phyloP scores from a whole-genome alignment of 2,329 filamentous ascomycete species.

The Scolecobasidium constrictum region DNA sequence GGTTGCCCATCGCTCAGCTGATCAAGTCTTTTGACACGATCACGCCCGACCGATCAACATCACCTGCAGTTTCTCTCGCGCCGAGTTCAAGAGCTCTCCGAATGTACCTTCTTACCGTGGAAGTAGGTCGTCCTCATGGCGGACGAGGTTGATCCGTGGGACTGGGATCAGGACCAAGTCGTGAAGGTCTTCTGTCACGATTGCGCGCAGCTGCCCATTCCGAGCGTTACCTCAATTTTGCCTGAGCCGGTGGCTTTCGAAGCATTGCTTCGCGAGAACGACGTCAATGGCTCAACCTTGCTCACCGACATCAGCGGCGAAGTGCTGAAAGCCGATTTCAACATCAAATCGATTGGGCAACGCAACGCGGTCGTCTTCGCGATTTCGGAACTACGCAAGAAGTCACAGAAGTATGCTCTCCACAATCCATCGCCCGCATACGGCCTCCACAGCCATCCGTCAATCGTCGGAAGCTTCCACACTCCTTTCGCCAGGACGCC shows the following conservation, averaged over 20 bases:
- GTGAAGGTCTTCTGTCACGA: slow-evolving; percentile 52
- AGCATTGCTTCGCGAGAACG: slow-evolving; percentile 45
- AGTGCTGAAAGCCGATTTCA: slow-evolving; percentile 43
- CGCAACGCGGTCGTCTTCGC: slow-evolving; percentile 46
- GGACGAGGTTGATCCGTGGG: slow-evolving; percentile 52
- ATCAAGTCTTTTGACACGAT: too few relatives aligned
- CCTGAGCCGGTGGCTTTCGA: slow-evolving; percentile 46
- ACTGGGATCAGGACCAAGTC: slow-evolving; percentile 61
- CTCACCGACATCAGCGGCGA: slow-evolving; percentile 44
- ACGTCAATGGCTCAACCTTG: slow-evolving; percentile 55
- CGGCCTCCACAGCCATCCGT: background rate
- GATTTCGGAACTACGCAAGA: slow-evolving; percentile 43
- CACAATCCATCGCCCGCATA: background rate
- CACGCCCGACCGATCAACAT: too few relatives aligned
- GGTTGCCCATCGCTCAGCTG: too few relatives aligned
- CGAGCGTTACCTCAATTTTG: slow-evolving; percentile 28
- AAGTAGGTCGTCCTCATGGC: too few relatives aligned
- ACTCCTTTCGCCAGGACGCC: too few relatives aligned
- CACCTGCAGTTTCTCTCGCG: too few relatives aligned
- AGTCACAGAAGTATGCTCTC: slow-evolving; percentile 26
- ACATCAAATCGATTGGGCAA: slow-evolving; percentile 47
- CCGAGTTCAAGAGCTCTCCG: too few relatives aligned
- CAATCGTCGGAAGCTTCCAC: too few relatives aligned
- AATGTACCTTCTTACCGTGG: too few relatives aligned
- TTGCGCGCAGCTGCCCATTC: slow-evolving; percentile 35